Evolutionary conservation across 768 basidiomycete genomes (phyloP), one percentile per base, ranked within the genome.

Genomic region (Auriscalpium vulgare): DNA sequence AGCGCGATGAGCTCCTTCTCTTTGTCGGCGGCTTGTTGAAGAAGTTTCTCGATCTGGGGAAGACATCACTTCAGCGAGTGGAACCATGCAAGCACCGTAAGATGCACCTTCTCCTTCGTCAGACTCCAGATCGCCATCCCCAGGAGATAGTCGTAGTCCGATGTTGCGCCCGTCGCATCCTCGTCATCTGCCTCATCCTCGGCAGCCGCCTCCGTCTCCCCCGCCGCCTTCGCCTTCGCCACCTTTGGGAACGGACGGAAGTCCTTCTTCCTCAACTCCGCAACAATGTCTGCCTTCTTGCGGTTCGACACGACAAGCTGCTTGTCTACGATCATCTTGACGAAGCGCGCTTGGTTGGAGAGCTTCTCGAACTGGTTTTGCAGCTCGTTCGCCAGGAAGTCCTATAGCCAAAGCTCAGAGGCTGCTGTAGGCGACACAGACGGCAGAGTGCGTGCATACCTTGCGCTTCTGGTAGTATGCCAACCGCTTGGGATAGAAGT

Each of bases 381-480:
- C 35, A 99, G 76, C 64, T 95, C 88, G 59, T 81, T 81, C 10
- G 92, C 88, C 52, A 95, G 78, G 70, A 79, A 79, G 67, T 95
- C 93, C 94, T 97, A 52, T 10, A n/a, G 14, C 19, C 45, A 1
- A 11, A 53, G n/a, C 50, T 61, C 13, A 58, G 14, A 38, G 17
- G 17, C n/a, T 2, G 29, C 29, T 29, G 29, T 29, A 7, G 11
- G 13, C 36, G 1, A 37, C 10, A 17, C 44, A n/a, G 11, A 8
- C 19, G 47, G 56, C 5, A 6, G 36, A 46, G 50, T n/a, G 35
- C 46, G n/a, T 11, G 47, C 74, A 44, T 51, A 88, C 95, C 83
- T 99, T 99, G 68, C 97, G 88, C 64, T 92, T 91, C 73, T 95
- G 93, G 68, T 99, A 99, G 71, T 82, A 93, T 29, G 89, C 84